A percentile compares a stretch with the other conserved stretches of the same genome.
Evolutionary conservation across 257 asterid genomes (phyloP).

Genomic region (Jaltomata sinuosa): DNA sequence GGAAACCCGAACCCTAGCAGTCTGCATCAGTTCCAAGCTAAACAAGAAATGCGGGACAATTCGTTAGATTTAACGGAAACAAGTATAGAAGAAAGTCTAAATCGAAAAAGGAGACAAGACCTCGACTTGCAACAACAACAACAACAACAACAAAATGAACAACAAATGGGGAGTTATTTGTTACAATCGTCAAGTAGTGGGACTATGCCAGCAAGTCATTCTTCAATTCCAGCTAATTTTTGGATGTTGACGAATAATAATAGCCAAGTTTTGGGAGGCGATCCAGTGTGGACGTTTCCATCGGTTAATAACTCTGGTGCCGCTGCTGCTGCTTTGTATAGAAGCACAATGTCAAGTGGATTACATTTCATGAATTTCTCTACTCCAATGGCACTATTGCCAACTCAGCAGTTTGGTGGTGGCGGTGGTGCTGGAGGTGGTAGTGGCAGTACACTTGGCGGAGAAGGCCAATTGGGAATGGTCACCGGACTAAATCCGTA

Average conservation of each 20-base stretch:
- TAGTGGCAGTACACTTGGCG: slow-evolving; percentile 26
- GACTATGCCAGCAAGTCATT: slow-evolving; percentile 58
- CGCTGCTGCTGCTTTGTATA: slow-evolving; percentile 56
- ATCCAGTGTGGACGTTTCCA: slow-evolving; percentile 80
- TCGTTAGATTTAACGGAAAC: slow-evolving; percentile 36
- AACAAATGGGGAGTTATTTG: slow-evolving; percentile 66
- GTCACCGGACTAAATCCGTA: slow-evolving; percentile 46
- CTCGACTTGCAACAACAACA: slow-evolving; percentile 17
- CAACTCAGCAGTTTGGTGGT: slow-evolving; percentile 45
- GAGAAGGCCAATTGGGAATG: slow-evolving; percentile 61
- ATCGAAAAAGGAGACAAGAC: slow-evolving; percentile 43
- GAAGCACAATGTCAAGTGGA: slow-evolving; percentile 71
- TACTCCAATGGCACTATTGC: slow-evolving; percentile 63
- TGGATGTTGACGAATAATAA: slow-evolving; percentile 85
- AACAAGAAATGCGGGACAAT: slow-evolving; percentile 49
- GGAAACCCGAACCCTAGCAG: slow-evolving; percentile 31
- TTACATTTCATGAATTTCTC: slow-evolving; percentile 91
- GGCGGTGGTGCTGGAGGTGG: neutral
- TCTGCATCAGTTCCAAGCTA: slow-evolving; percentile 32
- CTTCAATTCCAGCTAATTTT: slow-evolving; percentile 72
- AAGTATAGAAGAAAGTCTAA: slow-evolving; percentile 32
- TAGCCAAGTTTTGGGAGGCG: slow-evolving; percentile 61
- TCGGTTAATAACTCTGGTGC: slow-evolving; percentile 33
- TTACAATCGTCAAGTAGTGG: slow-evolving; percentile 66
- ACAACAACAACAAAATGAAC: slow-evolving; percentile 44